These are phyloP conservation scores for Cicer yamashitae DNA, from an alignment of 306 rosid genomes.

Conservation along the genomic window DNA sequence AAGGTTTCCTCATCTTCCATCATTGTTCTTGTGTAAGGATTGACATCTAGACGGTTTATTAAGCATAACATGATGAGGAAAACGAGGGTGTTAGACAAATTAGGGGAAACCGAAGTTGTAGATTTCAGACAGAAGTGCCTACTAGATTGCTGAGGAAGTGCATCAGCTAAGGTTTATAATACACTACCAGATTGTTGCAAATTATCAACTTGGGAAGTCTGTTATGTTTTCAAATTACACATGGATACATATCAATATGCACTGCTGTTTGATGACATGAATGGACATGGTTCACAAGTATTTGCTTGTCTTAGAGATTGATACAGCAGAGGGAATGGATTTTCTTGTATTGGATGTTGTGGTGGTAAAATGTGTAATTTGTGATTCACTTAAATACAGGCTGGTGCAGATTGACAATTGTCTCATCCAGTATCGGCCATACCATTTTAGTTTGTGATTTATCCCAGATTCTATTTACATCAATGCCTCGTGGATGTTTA, in stretches of 20 bases:
- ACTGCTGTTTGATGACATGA: not conserved
- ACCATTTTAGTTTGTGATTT: no score
- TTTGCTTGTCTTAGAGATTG: not conserved
- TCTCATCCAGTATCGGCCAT: no score
- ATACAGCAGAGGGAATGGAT: not conserved
- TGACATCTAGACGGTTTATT: constrained; percentile 11
- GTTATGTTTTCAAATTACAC: not conserved
- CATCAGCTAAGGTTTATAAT: not conserved
- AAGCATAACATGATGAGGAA: not conserved
- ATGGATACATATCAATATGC: not conserved
- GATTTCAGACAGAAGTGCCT: not conserved
- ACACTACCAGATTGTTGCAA: not conserved
- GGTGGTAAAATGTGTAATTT: not conserved
- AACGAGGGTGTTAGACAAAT: not conserved
- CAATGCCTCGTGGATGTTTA: no score
- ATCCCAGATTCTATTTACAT: no score
- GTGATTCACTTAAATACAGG: no score
- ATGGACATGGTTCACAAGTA: not conserved
- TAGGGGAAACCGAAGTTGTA: not conserved
- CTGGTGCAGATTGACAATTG: no score
- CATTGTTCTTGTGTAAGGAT: constrained; percentile 13
- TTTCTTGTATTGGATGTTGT: not conserved
- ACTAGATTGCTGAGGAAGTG: not conserved
- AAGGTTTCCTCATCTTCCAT: not conserved
- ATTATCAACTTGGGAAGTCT: not conserved